These are phyloP conservation scores for Conticribra guillardii DNA, from an alignment of 108 stramenopile genomes.

Conservation along the genomic window DNA sequence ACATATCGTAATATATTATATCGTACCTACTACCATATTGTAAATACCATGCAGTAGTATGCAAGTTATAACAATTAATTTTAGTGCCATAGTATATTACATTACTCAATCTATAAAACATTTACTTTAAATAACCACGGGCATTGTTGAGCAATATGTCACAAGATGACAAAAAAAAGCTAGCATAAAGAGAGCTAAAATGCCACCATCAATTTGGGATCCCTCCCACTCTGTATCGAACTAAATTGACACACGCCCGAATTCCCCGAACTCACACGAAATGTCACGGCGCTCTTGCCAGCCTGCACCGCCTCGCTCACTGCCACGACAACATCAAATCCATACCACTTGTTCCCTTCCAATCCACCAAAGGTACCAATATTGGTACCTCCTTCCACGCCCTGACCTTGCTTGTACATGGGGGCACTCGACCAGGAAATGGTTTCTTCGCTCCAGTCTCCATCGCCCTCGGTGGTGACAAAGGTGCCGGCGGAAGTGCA, in stretches of 20 bases:
- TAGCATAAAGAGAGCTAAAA: too few species aligned
- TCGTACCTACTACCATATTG: too few species aligned
- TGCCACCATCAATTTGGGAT: conserved; percentile 39
- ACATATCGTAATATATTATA: too few species aligned
- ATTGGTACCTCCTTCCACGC: conserved; percentile 5
- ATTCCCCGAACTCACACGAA: conserved; percentile 14
- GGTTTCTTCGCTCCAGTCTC: conserved; percentile 5
- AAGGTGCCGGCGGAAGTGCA: conserved; percentile 21
- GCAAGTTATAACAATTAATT: too few species aligned
- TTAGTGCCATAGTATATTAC: too few species aligned
- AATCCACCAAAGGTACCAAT: conserved; percentile 28
- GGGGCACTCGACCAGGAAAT: conserved; percentile 23
- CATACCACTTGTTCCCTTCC: conserved; percentile 17
- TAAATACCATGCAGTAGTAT: too few species aligned
- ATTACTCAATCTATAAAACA: too few species aligned
- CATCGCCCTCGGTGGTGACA: conserved; percentile 6
- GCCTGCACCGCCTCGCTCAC: conserved; percentile 1
- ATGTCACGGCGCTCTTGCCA: conserved; percentile 8
- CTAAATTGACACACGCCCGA: conserved; percentile 13
- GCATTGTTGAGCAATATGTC: too few species aligned
- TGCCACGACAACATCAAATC: conserved; percentile 29
- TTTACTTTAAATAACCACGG: too few species aligned
- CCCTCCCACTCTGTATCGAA: conserved; percentile 18
- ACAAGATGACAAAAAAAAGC: too few species aligned
- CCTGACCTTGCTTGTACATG: conserved; percentile 1